A percentile compares a stretch with the other conserved stretches of the same genome.
These are phyloP conservation scores for Trichoderma citrinoviride DNA, from an alignment of 2,329 filamentous ascomycete species.

Conservation along the genomic window DNA sequence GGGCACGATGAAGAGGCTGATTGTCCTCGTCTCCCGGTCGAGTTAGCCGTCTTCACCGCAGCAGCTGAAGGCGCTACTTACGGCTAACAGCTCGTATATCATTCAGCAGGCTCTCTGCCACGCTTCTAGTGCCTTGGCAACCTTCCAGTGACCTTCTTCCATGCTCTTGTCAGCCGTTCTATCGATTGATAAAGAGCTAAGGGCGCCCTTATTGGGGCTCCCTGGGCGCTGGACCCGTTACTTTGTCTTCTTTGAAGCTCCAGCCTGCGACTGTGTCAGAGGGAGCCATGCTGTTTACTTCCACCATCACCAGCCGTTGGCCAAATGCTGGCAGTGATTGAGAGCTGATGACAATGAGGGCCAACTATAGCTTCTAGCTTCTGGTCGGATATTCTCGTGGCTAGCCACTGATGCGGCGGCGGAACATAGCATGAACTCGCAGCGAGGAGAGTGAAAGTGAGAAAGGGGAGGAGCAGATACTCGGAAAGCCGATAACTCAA, in stretches of 20 bases:
- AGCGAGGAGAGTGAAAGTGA: not conserved
- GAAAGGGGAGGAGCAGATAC: not conserved
- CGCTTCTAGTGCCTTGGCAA: not conserved
- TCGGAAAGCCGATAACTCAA: no score
- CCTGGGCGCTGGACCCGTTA: not conserved
- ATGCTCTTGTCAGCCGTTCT: not conserved
- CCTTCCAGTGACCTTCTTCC: conserved; percentile 2
- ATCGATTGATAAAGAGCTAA: not conserved
- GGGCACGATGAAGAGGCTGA: no score
- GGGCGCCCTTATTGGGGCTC: not conserved
- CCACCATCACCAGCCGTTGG: not conserved
- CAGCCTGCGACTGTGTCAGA: not conserved
- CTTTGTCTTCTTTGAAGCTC: not conserved
- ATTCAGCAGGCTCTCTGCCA: not conserved
- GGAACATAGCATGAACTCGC: not conserved
- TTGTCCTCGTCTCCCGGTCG: not conserved
- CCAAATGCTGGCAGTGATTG: no score
- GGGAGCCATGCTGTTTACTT: not conserved
- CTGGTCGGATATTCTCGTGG: not conserved
- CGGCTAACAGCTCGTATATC: not conserved
- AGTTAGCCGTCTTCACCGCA: conserved; percentile 10
- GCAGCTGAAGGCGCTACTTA: not conserved
- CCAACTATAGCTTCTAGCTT: conserved; percentile 5
- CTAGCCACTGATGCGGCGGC: not conserved
- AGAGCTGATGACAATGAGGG: not conserved